phyloP scores from a whole-genome alignment of 176 grass and related monocot genomes.

The Oryza officinalis region DNA sequence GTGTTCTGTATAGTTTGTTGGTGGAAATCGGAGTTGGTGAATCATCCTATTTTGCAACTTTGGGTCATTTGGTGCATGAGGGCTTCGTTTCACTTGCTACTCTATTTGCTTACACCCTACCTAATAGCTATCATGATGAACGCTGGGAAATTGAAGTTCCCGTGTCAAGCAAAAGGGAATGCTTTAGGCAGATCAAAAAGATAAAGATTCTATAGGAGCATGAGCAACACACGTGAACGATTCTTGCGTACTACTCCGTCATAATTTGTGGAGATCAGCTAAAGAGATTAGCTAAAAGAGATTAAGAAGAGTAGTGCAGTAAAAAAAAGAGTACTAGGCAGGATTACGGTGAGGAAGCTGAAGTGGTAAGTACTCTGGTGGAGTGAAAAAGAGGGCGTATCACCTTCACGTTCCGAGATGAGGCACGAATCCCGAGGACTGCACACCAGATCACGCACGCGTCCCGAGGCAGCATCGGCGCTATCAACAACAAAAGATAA shows the following conservation, averaged over 20 bases:
- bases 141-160: too few relatives aligned
- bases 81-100: neutral
- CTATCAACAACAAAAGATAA: neutral
- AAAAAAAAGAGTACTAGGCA: too few relatives aligned
- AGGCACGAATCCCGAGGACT: slow-evolving; percentile 32
- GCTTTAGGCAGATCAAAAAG: neutral
- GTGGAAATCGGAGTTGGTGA: neutral
- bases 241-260: too few relatives aligned
- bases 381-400: neutral
- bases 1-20: neutral
- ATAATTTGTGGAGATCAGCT: too few relatives aligned
- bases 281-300: too few relatives aligned
- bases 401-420: slow-evolving; percentile 14
- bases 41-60: neutral
- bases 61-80: neutral
- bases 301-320: too few relatives aligned
- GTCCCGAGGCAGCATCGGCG: slow-evolving; percentile 3
- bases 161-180: neutral
- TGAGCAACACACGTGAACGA: too few relatives aligned
- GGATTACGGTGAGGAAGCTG: too few relatives aligned
- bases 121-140: neutral
- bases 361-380: neutral
- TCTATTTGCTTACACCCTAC: neutral
- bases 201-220: too few relatives aligned
- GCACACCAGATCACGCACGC: slow-evolving; percentile 16